These are phyloP conservation scores for Geum urbanum DNA, from an alignment of 306 rosid genomes.

Conservation along the genomic window DNA sequence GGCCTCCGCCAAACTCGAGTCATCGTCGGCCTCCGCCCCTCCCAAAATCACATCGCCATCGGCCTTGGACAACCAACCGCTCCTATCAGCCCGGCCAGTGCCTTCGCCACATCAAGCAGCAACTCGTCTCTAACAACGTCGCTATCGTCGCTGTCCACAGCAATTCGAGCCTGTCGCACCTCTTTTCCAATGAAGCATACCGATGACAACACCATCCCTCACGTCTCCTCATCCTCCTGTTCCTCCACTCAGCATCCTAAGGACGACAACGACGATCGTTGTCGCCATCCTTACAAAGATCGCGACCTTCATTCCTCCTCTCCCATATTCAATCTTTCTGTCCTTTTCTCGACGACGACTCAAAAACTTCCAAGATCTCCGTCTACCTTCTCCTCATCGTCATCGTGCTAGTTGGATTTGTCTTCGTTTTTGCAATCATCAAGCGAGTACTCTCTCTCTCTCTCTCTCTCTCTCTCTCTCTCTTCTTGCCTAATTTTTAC, in stretches of 20 bases:
- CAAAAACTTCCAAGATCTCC: constrained; percentile 77
- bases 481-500: neutral
- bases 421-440: constrained; percentile 53
- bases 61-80: no score
- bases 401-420: constrained; percentile 39
- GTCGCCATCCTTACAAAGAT: constrained; percentile 65
- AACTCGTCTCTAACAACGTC: no score
- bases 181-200: constrained; percentile 83
- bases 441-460: constrained; percentile 44
- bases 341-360: constrained; percentile 57
- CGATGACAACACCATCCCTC: constrained; percentile 65
- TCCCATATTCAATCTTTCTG: constrained; percentile 45
- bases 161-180: no score
- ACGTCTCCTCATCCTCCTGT: constrained; percentile 34
- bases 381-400: constrained; percentile 31
- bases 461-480: constrained; percentile 1
- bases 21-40: no score
- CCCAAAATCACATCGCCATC: no score
- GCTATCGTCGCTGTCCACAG: no score
- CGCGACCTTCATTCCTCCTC: constrained; percentile 67
- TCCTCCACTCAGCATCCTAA: constrained; percentile 25
- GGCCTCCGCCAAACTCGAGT: no score
- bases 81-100: no score
- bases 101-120: no score
- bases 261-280: constrained; percentile 55